Conservation (phyloP, 1,284 basidiomycete genomes). For the Sporisorium iseilematis-ciliati region DNA sequence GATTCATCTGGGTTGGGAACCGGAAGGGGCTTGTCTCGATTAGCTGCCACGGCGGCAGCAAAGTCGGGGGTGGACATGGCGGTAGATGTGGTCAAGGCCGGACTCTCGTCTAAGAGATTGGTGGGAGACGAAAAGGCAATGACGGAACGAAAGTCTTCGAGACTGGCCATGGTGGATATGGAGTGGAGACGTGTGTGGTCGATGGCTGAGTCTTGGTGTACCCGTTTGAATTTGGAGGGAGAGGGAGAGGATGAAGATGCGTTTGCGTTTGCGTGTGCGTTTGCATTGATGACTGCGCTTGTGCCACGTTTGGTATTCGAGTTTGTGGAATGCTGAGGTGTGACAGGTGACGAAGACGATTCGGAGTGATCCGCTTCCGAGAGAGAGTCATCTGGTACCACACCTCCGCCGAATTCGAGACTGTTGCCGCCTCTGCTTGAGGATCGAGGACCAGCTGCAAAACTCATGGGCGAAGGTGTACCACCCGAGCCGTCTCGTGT, state of each 20-base stretch:
- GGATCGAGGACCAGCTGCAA: conserved; percentile 43
- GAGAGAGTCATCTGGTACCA: conserved; percentile 41
- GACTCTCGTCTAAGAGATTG: conserved; percentile 31
- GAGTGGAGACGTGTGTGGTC: conserved; percentile 20
- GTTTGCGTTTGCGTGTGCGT: not conserved
- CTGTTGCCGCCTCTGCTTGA: conserved; percentile 24
- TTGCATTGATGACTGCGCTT: conserved; percentile 1
- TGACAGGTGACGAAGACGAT: conserved; percentile 17
- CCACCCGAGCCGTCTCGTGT: conserved; percentile 23
- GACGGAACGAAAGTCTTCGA: conserved; percentile 46
- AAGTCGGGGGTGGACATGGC: conserved; percentile 31
- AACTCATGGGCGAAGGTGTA: conserved; percentile 32
- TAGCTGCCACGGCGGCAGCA: not conserved
- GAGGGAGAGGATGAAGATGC: not conserved
- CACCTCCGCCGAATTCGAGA: conserved; percentile 47
- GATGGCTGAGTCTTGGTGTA: not conserved
- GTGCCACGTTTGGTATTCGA: not conserved
- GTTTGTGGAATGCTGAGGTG: conserved; percentile 11
- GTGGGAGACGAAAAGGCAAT: conserved; percentile 29
- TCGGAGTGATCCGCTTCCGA: conserved; percentile 27
- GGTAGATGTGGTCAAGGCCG: conserved; percentile 32
- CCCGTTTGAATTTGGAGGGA: not conserved
- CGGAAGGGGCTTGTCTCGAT: conserved; percentile 17
- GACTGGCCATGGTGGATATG: conserved; percentile 29
- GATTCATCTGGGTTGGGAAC: conserved; percentile 10